A percentile compares a stretch with the other conserved stretches of the same genome.
These are phyloP conservation scores for Calonectria fujianensis DNA, from an alignment of 2,329 filamentous ascomycete species.

Conservation along the genomic window DNA sequence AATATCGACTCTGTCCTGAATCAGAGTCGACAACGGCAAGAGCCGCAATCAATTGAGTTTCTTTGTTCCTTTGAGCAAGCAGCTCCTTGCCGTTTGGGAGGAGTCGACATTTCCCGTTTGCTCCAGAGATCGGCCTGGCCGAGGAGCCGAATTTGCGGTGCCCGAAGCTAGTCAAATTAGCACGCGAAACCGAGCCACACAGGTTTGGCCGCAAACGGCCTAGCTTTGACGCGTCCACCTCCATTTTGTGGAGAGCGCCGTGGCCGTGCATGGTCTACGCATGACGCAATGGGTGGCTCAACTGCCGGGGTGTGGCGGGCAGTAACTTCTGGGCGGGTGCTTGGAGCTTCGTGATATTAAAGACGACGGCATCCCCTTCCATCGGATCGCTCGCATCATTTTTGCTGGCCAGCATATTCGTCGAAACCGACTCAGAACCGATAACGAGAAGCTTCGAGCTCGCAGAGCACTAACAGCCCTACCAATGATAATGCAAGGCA, in stretches of 20 bases:
- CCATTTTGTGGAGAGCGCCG: background rate
- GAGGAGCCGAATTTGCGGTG: background rate
- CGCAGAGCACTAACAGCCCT: background rate
- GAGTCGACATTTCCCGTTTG: background rate
- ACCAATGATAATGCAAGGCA: background rate
- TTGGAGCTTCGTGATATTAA: background rate
- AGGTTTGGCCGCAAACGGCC: background rate
- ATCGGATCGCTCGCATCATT: background rate
- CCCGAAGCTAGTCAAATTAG: background rate
- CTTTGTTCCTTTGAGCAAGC: background rate
- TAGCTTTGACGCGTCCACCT: constrained; percentile 1
- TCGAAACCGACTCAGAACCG: background rate
- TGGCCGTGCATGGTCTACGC: background rate
- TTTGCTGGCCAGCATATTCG: background rate
- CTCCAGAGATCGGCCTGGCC: background rate
- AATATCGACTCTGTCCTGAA: background rate
- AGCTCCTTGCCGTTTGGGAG: background rate
- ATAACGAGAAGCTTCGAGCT: background rate
- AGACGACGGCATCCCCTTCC: background rate
- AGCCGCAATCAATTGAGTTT: background rate
- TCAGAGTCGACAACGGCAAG: background rate
- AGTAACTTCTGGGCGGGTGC: background rate
- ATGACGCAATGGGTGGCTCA: background rate
- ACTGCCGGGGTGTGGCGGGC: background rate
- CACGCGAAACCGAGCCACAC: background rate